Percentiles rank a stretch among this genome's conserved stretches.
These are phyloP conservation scores for Candida peoriensis DNA, from an alignment of 805 yeast genomes.

Conservation along the genomic window DNA sequence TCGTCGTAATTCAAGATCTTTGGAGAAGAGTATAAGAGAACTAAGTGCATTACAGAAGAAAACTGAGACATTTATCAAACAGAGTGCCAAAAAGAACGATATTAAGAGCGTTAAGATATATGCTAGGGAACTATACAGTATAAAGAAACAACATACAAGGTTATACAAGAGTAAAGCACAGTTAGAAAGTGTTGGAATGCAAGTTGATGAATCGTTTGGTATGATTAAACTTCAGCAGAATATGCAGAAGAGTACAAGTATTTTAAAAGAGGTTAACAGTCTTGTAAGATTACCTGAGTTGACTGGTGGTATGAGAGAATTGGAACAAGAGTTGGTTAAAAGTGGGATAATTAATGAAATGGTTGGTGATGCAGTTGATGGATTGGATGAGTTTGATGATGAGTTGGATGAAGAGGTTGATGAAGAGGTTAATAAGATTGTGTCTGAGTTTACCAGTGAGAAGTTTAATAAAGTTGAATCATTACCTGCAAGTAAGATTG, in stretches of 20 bases:
- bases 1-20: constrained; percentile 78
- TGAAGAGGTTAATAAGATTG: constrained; percentile 58
- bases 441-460: constrained; percentile 40
- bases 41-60: constrained; percentile 66
- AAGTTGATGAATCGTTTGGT: constrained; percentile 87
- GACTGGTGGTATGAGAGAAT: constrained; percentile 75
- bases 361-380: constrained; percentile 87
- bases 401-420: constrained; percentile 63
- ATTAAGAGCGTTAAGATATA: constrained; percentile 67
- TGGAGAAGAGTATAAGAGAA: constrained; percentile 61
- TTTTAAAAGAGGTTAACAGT: constrained; percentile 85
- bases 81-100: constrained; percentile 74
- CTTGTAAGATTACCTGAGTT: constrained; percentile 76
- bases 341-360: constrained; percentile 88
- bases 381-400: constrained; percentile 58
- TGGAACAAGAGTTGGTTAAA: constrained; percentile 82
- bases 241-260: constrained; percentile 67
- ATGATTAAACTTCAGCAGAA: constrained; percentile 78
- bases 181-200: constrained; percentile 78
- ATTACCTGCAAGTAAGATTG: constrained; percentile 26
- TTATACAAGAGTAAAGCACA: constrained; percentile 80
- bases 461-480: constrained; percentile 34
- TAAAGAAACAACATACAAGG: constrained; percentile 69
- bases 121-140: constrained; percentile 74
- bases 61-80: constrained; percentile 70